phyloP scores from a whole-genome alignment of 2,329 filamentous ascomycete species.

The Colletotrichum scovillei region DNA sequence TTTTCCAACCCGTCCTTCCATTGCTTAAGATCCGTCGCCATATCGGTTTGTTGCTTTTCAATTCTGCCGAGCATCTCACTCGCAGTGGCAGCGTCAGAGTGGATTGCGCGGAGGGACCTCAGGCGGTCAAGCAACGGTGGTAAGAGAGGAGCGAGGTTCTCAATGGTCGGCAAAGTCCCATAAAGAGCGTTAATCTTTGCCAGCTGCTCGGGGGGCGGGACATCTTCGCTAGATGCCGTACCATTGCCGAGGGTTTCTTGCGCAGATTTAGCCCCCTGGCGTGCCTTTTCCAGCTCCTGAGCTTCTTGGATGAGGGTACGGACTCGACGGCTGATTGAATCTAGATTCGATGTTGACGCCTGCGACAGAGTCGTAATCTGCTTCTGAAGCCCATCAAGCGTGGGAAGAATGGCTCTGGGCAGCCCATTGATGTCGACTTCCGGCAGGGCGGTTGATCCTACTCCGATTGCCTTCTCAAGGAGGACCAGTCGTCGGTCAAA shows the following conservation, averaged over 20 bases:
- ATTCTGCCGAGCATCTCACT: slow-evolving; percentile 81
- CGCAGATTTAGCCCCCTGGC: slow-evolving; percentile 70
- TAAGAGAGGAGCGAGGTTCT: slow-evolving; percentile 84
- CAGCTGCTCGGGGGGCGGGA: slow-evolving; percentile 74
- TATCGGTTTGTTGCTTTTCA: slow-evolving; percentile 83
- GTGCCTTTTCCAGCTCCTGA: slow-evolving; percentile 75
- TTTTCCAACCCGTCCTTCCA: slow-evolving; percentile 86
- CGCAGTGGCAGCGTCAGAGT: slow-evolving; percentile 87
- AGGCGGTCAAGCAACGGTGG: slow-evolving; percentile 88
- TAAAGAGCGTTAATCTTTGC: slow-evolving; percentile 94
- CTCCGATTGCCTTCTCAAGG: slow-evolving; percentile 84
- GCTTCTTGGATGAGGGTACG: slow-evolving; percentile 78
- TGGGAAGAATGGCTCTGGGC: slow-evolving; percentile 80
- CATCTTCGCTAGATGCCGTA: slow-evolving; percentile 51
- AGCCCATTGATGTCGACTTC: slow-evolving; percentile 68
- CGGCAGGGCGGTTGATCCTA: slow-evolving; percentile 76
- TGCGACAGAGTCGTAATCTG: slow-evolving; percentile 82
- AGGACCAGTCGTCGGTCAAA: slow-evolving; percentile 85
- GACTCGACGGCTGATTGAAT: slow-evolving; percentile 77
- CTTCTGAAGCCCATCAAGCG: slow-evolving; percentile 82
- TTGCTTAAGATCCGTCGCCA: slow-evolving; percentile 83
- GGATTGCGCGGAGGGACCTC: slow-evolving; percentile 84
- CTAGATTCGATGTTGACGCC: slow-evolving; percentile 78
- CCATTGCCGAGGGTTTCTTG: slow-evolving; percentile 68
- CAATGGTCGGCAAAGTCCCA: slow-evolving; percentile 87